These are phyloP conservation scores for Myxozyma neglecta DNA, from an alignment of 805 yeast species.

Conservation along the genomic window DNA sequence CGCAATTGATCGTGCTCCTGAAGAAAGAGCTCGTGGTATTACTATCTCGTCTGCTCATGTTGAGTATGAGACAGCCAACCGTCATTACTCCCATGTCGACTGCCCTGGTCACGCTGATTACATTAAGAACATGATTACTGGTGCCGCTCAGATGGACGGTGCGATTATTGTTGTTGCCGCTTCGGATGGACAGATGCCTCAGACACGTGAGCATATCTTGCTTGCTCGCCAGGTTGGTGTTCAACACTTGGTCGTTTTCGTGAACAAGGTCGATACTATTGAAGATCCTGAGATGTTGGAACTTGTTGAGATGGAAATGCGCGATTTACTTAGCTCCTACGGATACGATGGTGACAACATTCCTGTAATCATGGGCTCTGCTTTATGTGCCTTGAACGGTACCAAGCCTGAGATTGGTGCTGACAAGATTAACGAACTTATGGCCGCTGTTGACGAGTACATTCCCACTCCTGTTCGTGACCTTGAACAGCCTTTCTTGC, in stretches of 20 bases:
- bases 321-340: constrained; percentile 85
- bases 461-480: constrained; percentile 98
- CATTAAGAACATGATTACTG: constrained; percentile 98
- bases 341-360: constrained; percentile 98
- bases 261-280: constrained; percentile 95
- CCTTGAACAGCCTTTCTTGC: constrained; percentile 90
- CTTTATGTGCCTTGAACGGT: constrained; percentile 91
- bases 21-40: constrained; percentile 99
- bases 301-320: constrained; percentile 99
- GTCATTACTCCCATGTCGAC: constrained; percentile 97
- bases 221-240: constrained; percentile 99
- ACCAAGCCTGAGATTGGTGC: constrained; percentile 88
- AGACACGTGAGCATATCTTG: constrained; percentile 97
- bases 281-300: constrained; percentile 99
- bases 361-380: constrained; percentile 98
- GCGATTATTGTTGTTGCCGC: constrained; percentile 99
- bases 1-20: constrained; percentile 95
- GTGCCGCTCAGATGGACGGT: constrained; percentile 99
- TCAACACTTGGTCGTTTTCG: constrained; percentile 93
- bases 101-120: constrained; percentile 99
- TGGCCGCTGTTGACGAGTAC: constrained; percentile 89
- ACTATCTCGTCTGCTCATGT: constrained; percentile 98
- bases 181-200: constrained; percentile 99
- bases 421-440: constrained; percentile 72
- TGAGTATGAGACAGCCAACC: constrained; percentile 90